Conservation (phyloP, 441 rosid species). For the Corymbia citriodora region DNA sequence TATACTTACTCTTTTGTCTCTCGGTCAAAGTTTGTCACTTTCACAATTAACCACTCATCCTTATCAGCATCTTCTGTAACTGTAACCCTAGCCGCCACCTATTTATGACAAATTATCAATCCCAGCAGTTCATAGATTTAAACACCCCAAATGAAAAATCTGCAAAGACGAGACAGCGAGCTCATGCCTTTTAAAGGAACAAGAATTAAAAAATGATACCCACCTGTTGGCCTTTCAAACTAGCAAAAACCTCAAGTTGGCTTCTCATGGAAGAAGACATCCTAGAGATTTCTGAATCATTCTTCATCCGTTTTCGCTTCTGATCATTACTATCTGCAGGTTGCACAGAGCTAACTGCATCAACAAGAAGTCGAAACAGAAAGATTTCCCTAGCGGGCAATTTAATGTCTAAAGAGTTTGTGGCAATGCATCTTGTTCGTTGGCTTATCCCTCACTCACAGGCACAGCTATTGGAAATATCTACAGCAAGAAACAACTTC, state of each 20-base stretch:
- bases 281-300: slow-evolving; percentile 66
- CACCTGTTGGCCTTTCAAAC: slow-evolving; percentile 91
- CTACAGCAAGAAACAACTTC: not conserved
- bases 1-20: slow-evolving; percentile 87
- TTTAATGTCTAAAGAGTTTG: not conserved
- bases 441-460: not conserved
- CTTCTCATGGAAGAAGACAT: slow-evolving; percentile 57
- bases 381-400: not conserved
- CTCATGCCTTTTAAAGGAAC: not conserved
- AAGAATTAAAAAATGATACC: not conserved
- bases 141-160: not conserved
- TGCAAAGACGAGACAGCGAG: not conserved
- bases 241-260: slow-evolving; percentile 68
- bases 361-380: not conserved
- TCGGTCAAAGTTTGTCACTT: slow-evolving; percentile 85
- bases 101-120: slow-evolving; percentile 6
- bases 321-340: slow-evolving; percentile 77
- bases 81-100: slow-evolving; percentile 95
- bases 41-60: slow-evolving; percentile 93
- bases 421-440: not conserved
- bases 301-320: slow-evolving; percentile 80
- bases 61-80: slow-evolving; percentile 75
- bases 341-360: slow-evolving; percentile 4
- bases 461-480: not conserved
- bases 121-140: not conserved